Percentiles rank a stretch among this genome's conserved stretches.
phyloP scores from a whole-genome alignment of 208 protist genomes.

The Leishmania tropica region DNA sequence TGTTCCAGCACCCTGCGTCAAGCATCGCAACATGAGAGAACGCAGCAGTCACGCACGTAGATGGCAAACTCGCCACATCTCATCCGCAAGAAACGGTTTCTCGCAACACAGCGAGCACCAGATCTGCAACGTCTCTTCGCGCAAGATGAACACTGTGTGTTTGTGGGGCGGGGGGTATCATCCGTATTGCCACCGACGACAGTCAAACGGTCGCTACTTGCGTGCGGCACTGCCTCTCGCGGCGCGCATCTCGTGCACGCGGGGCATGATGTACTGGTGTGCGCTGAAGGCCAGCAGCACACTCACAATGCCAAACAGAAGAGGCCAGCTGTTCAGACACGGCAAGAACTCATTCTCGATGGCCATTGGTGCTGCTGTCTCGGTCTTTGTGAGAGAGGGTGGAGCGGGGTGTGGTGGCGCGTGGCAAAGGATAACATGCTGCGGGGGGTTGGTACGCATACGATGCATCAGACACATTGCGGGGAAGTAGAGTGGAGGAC shows the following conservation, averaged over 20 bases:
- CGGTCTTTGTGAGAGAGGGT: background rate
- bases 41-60: background rate
- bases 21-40: background rate
- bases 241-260: conserved; percentile 14
- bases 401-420: background rate
- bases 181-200: background rate
- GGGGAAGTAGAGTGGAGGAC: background rate
- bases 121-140: too few species aligned
- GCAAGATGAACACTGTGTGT: background rate
- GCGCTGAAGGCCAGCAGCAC: conserved; percentile 24
- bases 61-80: background rate
- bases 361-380: conserved; percentile 11
- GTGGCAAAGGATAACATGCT: background rate
- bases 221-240: background rate
- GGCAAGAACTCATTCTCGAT: conserved; percentile 56
- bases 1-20: background rate
- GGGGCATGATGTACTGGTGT: conserved; percentile 28
- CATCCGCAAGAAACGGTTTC: background rate
- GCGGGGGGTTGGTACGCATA: background rate
- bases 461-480: too few species aligned
- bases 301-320: conserved; percentile 37
- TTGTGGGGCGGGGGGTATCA: background rate
- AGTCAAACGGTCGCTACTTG: background rate
- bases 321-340: conserved; percentile 53
- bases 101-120: background rate